Conservation (phyloP, 768 basidiomycete species). For the Hypholoma fasciculare region DNA sequence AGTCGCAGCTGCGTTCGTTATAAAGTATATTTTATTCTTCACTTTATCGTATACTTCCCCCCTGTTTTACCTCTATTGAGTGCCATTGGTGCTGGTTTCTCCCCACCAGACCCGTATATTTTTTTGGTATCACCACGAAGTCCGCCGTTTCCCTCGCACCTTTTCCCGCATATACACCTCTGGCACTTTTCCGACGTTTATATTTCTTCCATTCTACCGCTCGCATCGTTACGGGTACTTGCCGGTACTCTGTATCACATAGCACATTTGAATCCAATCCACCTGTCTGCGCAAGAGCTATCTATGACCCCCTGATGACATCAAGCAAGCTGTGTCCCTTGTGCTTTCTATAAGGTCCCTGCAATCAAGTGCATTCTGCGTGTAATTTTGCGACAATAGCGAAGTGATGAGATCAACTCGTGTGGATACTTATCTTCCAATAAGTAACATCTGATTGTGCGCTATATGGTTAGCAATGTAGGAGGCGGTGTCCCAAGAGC, state of each 20-base stretch:
- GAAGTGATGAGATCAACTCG: conserved; percentile 6
- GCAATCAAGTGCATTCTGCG: conserved; percentile 10
- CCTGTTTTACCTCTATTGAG: conserved; percentile 31
- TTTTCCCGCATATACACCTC: not conserved
- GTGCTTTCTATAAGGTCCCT: not conserved
- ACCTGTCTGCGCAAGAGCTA: conserved; percentile 13
- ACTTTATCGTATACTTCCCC: conserved; percentile 64
- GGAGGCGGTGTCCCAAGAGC: not conserved
- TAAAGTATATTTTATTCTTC: conserved; percentile 85
- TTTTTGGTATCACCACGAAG: conserved; percentile 25
- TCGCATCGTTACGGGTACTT: conserved; percentile 29
- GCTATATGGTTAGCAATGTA: not conserved
- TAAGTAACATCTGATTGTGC: conserved; percentile 6
- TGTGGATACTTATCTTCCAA: conserved; percentile 7
- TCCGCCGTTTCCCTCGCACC: not conserved
- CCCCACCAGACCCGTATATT: conserved; percentile 27
- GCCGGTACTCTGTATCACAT: conserved; percentile 16
- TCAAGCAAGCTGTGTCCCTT: not conserved
- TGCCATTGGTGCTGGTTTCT: conserved; percentile 32
- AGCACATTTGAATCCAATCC: conserved; percentile 15
- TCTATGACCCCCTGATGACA: conserved; percentile 6
- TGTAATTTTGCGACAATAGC: conserved; percentile 10
- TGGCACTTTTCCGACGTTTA: conserved; percentile 3
- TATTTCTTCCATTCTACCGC: conserved; percentile 16
- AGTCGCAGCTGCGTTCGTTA: conserved; percentile 49